These are phyloP conservation scores for Amylocarpus encephaloides DNA, from an alignment of 2,329 filamentous ascomycete genomes.

Conservation along the genomic window DNA sequence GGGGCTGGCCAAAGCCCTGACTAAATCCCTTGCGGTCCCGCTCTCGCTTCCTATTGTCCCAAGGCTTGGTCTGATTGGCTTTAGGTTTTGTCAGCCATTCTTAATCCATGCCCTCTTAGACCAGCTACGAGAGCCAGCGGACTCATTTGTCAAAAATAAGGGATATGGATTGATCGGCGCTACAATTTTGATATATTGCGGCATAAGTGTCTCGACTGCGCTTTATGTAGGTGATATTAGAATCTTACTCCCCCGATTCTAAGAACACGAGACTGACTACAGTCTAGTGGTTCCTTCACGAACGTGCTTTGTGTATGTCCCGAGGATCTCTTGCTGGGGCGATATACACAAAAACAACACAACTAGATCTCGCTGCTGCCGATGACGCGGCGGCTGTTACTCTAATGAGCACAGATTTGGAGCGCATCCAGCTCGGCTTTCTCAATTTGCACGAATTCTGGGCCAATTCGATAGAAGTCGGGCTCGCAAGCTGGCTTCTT, in stretches of 20 bases:
- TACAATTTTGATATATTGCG: constrained; percentile 14
- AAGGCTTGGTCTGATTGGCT: constrained; percentile 16
- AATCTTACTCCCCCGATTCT: constrained; percentile 15
- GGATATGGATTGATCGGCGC: constrained; percentile 22
- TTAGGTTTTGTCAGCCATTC: constrained; percentile 9
- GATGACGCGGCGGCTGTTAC: constrained; percentile 28
- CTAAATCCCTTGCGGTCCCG: constrained; percentile 21
- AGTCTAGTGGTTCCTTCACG: constrained; percentile 16
- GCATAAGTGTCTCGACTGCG: constrained; percentile 23
- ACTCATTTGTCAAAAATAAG: constrained; percentile 1
- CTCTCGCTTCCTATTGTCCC: constrained; percentile 14
- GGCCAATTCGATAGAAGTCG: constrained; percentile 35
- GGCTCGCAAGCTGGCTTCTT: constrained; percentile 32
- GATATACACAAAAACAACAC: not conserved
- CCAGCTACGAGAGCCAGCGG: constrained; percentile 19
- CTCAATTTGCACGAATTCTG: constrained; percentile 33
- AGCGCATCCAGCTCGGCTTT: constrained; percentile 23
- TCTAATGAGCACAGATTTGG: constrained; percentile 38
- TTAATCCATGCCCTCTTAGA: constrained; percentile 8
- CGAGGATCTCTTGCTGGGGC: constrained; percentile 36
- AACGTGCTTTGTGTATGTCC: constrained; percentile 38
- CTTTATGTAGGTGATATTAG: not conserved
- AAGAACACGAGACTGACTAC: not conserved
- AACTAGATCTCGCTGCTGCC: not conserved
- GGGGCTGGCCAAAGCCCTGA: constrained; percentile 21